Evolutionary conservation across 441 rosid genomes (phyloP), one percentile per base, ranked within the genome.

Genomic region (Raphanus hybrid): DNA sequence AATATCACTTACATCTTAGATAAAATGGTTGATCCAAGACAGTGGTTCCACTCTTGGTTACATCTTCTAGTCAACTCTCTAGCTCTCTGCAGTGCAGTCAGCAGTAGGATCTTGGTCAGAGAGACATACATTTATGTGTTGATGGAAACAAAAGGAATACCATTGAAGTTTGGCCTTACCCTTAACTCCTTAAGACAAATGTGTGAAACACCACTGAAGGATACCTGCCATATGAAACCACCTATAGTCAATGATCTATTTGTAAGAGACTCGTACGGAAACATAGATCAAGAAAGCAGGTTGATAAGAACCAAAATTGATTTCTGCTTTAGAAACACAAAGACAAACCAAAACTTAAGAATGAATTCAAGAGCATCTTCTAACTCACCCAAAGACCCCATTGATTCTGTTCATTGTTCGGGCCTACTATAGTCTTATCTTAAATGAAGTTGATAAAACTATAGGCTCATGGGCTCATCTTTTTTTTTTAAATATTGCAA

Each of bases 151-250:
- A 37, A 37, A 35, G 23, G 35, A 52, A 52, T 37, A 37, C 54
- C n/a, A 39, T 16, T 41, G 48, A 41, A 1, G 6, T 26, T 26
- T 69, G 70, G 58, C 58, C 35, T 63, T 69, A 62, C 69, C 12
- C 41, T 23, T 23, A 23, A 23, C 26, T 23, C 26, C 26, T 23
- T 69, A 4, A 55, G 71, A 70, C 6, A 57, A 29, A 29, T 43
- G 68, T 32, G 32, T 58, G 55, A 43, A 77, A 35, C 71, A 65
- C 59, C 75, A 55, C 12, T 26, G 34, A 62, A 76, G 27, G 48
- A 66, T 69, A 64, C 71, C 70, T 76, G 66, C 75, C 75, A 75
- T 54, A 29, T 29, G 48, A 74, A 66, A 57, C 57, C 48, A 65
- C 26, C 34, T 5, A 29, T 29, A 68, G 10, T 61, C 8, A 71